Base-by-base conservation (phyloP, 1,284 basidiomycete genomes). In the Ceratobasidium sp. region DNA sequence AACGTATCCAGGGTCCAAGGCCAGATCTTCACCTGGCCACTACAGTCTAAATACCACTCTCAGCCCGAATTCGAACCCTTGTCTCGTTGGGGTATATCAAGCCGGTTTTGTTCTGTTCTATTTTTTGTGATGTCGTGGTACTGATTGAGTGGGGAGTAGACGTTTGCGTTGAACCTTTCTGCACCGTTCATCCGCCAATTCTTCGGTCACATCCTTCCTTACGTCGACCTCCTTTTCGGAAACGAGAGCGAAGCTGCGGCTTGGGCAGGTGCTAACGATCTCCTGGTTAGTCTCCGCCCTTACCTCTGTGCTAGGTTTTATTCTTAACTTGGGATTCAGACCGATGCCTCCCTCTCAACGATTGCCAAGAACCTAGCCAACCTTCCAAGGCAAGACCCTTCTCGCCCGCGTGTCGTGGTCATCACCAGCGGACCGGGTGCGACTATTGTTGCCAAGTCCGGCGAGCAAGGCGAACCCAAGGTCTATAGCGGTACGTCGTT, bases 121-220 rank as follows among this genome's bases (percentile, higher is more conserved):
- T n/a, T n/a, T n/a, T n/a, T n/a, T n/a, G n/a, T n/a, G n/a, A n/a
- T n/a, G n/a, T n/a, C n/a, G n/a, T n/a, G n/a, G n/a, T n/a, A n/a
- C n/a, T n/a, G n/a, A n/a, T n/a, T n/a, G n/a, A n/a, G n/a, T n/a
- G n/a, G n/a, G n/a, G n/a, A n/a, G 23, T 77, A 95, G 93, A 89
- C 89, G 61, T 96, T 98, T 81, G 88, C 89, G 14, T 84, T 98
- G 79, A 99, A 99, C 87, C 88, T 99, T 77, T 98, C 95, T 16
- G 98, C 98, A 1, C 98, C 98, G 44, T 99, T 98, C 87, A 98
- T 99, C 81, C 86, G 94, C 72, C 92, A 97, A 82, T 98, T 98
- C 88, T 98, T 98, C 86, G 87, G 93, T 77, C 84, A 92, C 80
- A 83, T 98, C 78, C 81, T 98, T 62, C 91, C 91, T 30, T 91